Evolutionary conservation across 73 alveolate species (phyloP).

Genomic region (Paramecium pentaurelia): DNA sequence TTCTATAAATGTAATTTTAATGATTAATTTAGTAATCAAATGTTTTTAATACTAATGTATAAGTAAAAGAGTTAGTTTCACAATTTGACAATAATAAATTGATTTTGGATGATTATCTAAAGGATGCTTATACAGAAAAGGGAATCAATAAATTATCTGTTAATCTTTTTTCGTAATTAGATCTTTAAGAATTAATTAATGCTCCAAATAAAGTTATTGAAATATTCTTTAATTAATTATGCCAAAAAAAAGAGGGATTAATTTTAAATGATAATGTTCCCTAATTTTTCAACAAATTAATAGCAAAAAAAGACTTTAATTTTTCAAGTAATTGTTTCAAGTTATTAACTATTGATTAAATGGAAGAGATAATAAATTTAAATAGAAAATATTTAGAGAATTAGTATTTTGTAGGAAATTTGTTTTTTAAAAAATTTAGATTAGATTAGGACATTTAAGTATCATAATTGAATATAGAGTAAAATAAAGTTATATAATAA

Average conservation of each 20-base stretch:
- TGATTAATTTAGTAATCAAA: neutral
- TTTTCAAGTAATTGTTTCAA: neutral
- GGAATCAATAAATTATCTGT: neutral
- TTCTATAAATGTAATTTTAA: neutral
- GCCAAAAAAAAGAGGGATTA: no score
- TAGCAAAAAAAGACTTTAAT: neutral
- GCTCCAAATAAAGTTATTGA: neutral
- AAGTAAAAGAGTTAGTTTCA: neutral
- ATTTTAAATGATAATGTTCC: neutral
- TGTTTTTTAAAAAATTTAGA: neutral
- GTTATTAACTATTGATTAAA: neutral
- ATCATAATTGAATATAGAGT: no score
- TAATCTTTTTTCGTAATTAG: neutral
- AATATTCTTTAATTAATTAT: neutral
- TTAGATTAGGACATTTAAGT: neutral
- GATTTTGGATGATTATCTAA: neutral
- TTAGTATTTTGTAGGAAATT: neutral
- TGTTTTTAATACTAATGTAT: neutral
- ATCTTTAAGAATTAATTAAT: neutral
- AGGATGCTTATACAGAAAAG: conserved; percentile 24
- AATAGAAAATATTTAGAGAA: neutral
- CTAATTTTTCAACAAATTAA: neutral
- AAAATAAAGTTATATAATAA: neutral
- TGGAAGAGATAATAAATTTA: neutral
- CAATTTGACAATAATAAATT: neutral